Conservation (phyloP, 352 stramenopile genomes). For the Aphanomyces euteiches region DNA sequence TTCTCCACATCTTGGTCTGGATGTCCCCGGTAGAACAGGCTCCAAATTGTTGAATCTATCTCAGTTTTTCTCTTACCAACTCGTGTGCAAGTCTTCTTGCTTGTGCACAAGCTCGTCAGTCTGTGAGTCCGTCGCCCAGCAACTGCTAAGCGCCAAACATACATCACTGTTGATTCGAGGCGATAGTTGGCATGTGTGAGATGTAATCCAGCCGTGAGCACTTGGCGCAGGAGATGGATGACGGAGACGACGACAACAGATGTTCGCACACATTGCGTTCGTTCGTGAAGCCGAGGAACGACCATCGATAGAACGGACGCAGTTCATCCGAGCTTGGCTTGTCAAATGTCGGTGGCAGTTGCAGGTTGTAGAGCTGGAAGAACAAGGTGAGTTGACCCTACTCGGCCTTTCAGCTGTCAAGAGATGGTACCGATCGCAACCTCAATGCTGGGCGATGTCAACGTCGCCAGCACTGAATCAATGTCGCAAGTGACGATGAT, state of each 20-base stretch:
- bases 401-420: background rate
- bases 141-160: no score
- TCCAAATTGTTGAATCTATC: no score
- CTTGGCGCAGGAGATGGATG: background rate
- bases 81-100: no score
- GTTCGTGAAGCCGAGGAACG: background rate
- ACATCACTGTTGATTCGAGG: background rate
- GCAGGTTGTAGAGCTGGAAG: slow-evolving; percentile 2
- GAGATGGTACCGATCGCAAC: background rate
- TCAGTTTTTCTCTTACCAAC: no score
- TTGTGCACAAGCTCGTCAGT: no score
- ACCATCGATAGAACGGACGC: background rate
- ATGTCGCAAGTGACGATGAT: background rate
- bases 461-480: background rate
- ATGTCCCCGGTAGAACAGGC: no score
- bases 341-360: background rate
- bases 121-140: no score
- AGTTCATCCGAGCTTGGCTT: background rate
- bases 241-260: background rate
- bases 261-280: background rate
- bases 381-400: slow-evolving; percentile 5
- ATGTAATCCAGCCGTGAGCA: background rate
- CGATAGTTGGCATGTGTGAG: slow-evolving; percentile 11
- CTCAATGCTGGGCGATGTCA: slow-evolving; percentile 13
- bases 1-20: no score